A percentile compares a stretch with the other conserved stretches of the same genome.
These are phyloP conservation scores for Globisporangium acanthophoron DNA, from an alignment of 352 stramenopile species.

Conservation along the genomic window DNA sequence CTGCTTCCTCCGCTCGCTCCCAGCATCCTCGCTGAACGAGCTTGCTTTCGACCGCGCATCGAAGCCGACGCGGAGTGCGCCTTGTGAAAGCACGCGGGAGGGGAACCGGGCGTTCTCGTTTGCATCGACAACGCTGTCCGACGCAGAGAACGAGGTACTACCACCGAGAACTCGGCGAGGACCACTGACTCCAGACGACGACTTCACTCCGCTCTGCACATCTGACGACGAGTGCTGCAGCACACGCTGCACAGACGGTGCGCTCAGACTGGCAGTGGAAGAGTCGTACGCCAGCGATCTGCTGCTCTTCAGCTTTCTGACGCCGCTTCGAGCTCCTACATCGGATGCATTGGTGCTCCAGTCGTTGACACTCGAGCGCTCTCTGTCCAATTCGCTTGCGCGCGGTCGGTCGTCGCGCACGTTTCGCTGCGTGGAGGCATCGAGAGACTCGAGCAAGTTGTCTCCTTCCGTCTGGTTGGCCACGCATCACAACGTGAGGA, in stretches of 20 bases:
- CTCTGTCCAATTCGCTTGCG: slow-evolving; percentile 9
- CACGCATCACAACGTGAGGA: not conserved
- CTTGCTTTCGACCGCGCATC: slow-evolving; percentile 21
- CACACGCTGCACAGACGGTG: slow-evolving; percentile 16
- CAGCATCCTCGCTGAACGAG: slow-evolving; percentile 16
- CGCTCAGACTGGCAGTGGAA: not conserved
- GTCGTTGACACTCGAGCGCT: not conserved
- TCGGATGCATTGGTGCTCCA: not conserved
- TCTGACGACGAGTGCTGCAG: slow-evolving; percentile 12
- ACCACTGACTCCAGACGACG: slow-evolving; percentile 6
- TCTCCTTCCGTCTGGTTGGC: slow-evolving; percentile 38
- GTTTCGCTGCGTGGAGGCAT: slow-evolving; percentile 65
- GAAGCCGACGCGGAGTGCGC: slow-evolving; percentile 34
- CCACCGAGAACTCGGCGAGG: slow-evolving; percentile 22
- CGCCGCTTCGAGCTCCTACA: not conserved
- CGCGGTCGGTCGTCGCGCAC: slow-evolving; percentile 38
- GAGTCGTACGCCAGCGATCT: slow-evolving; percentile 10
- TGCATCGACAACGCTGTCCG: slow-evolving; percentile 2
- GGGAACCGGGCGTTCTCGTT: slow-evolving; percentile 6
- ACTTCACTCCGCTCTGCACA: not conserved
- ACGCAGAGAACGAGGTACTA: not conserved
- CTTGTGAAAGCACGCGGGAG: slow-evolving; percentile 34
- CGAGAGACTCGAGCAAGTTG: slow-evolving; percentile 44
- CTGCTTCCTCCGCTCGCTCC: slow-evolving; percentile 21
- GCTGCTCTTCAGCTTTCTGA: slow-evolving; percentile 12